Evolutionary conservation across 139 green algal genomes (phyloP).

Genomic region (Chlamydomonas sp.): DNA sequence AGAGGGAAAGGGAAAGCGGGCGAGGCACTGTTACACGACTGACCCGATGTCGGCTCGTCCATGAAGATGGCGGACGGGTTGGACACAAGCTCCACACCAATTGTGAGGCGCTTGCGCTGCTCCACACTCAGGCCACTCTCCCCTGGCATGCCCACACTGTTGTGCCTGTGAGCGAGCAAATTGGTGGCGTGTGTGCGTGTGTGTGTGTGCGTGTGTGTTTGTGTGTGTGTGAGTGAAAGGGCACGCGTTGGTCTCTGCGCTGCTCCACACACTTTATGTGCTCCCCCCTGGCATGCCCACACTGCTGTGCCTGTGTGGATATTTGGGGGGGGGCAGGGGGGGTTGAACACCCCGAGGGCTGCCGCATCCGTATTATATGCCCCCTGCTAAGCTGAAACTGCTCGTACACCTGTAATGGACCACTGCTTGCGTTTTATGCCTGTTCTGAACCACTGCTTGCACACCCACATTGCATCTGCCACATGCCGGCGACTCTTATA

Average conservation of each 20-base stretch:
- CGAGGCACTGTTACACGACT: background rate
- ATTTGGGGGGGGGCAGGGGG: too few species aligned
- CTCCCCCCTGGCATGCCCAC: background rate
- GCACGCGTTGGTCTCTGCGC: background rate
- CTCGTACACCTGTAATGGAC: too few species aligned
- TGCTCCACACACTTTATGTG: background rate
- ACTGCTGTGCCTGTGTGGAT: too few species aligned
- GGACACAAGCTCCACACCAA: conserved; percentile 84
- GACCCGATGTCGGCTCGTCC: conserved; percentile 41
- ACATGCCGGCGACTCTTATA: too few species aligned
- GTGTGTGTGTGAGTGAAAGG: background rate
- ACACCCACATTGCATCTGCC: too few species aligned
- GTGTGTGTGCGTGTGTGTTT: background rate
- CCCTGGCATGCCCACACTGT: conserved; percentile 20
- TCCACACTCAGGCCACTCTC: conserved; percentile 60
- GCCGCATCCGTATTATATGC: too few species aligned
- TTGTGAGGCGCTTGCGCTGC: conserved; percentile 83
- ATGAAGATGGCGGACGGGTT: conserved; percentile 54
- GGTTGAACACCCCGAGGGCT: too few species aligned
- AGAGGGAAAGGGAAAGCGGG: too few species aligned
- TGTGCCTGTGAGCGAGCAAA: conserved; percentile 8
- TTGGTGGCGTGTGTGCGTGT: too few species aligned
- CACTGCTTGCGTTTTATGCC: too few species aligned
- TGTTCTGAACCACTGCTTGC: too few species aligned
- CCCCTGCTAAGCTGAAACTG: too few species aligned